Base-by-base conservation (phyloP, 2,329 filamentous ascomycete genomes). In the Ophiocordyceps sinensis region DNA sequence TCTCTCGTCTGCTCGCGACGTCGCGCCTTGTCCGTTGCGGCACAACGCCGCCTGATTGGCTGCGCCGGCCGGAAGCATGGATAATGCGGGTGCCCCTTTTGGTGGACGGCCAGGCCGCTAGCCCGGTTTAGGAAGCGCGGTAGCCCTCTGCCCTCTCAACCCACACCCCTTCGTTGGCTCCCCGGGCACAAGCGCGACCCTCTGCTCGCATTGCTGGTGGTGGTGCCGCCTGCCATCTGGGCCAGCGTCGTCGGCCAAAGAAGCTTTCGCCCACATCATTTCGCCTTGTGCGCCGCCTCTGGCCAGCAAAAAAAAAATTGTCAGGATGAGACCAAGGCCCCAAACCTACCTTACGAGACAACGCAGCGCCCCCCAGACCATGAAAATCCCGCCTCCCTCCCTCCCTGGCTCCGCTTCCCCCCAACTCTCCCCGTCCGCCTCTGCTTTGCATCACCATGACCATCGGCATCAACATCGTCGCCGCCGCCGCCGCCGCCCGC, bases 301-400 rank as follows among this genome's bases (percentile, higher is more conserved):
- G 53, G 56, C 57, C 58, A 56, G 57, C 57, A 53, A 53, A 61
- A 58, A 58, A 53, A 53, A 61, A 58, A 56, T 48, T 44, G 53
- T 57, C 55, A 58, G 57, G 58, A 62, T 61, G 55, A 61, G 54
- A 60, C 59, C 55, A 61, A 57, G 51, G 47, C 56, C 55, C 54
- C 54, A 57, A 58, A 51, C 50, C 39, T 41, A 36, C 39, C 30
- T 41, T 54, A 53, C 57, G 54, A 60, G 58, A 60, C 56, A 60
- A 49, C 50, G 45, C 48, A 50, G 44, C 45, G 40, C 47, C 49
- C 53, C 52, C 55, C 50, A 50, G 47, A 51, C 49, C 50, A 53
- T 51, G 49, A 51, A 55, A 53, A 53, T 50, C 47, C 51, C 52
- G 39, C 43, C 43, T 48, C 55, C 52, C 49, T 48, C 42, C 45